Conservation (phyloP, 352 stramenopile genomes). For the Phytophthora europaea region DNA sequence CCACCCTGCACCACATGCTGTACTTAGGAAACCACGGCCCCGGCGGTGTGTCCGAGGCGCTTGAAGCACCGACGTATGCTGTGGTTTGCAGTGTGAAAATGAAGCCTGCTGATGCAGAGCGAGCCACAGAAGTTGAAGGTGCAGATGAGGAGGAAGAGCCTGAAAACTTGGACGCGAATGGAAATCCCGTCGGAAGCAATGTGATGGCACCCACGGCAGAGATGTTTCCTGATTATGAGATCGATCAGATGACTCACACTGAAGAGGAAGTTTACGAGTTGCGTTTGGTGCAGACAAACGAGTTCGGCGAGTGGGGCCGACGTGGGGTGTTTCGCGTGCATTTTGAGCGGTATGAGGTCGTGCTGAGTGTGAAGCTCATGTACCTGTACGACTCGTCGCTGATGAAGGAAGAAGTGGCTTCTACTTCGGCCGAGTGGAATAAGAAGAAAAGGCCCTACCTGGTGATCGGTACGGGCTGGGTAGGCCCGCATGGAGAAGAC, state of each 20-base stretch:
- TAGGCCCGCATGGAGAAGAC: conserved; percentile 88
- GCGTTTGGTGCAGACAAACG: conserved; percentile 81
- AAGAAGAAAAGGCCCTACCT: conserved; percentile 86
- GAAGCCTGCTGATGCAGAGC: conserved; percentile 63
- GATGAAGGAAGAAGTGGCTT: conserved; percentile 78
- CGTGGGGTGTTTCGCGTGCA: conserved; percentile 84
- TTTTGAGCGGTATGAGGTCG: conserved; percentile 88
- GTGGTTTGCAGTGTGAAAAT: conserved; percentile 79
- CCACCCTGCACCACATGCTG: conserved; percentile 84
- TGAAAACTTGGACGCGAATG: conserved; percentile 55
- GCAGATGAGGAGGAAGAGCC: conserved; percentile 60
- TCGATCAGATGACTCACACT: conserved; percentile 73
- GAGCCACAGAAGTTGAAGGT: conserved; percentile 70
- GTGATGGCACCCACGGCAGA: conserved; percentile 84
- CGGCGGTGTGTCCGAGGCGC: conserved; percentile 79
- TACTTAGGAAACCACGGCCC: conserved; percentile 82
- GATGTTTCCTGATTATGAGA: conserved; percentile 76
- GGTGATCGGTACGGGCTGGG: conserved; percentile 85
- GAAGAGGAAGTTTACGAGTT: conserved; percentile 90
- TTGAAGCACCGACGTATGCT: conserved; percentile 83
- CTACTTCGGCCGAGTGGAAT: conserved; percentile 76
- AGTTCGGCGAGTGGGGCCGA: conserved; percentile 81
- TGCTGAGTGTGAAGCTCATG: conserved; percentile 89
- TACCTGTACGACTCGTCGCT: conserved; percentile 88
- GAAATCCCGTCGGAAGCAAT: conserved; percentile 62